Base-by-base conservation (phyloP, 192 early-diverging fungal genomes). In the Dimargaris cristalligena region DNA sequence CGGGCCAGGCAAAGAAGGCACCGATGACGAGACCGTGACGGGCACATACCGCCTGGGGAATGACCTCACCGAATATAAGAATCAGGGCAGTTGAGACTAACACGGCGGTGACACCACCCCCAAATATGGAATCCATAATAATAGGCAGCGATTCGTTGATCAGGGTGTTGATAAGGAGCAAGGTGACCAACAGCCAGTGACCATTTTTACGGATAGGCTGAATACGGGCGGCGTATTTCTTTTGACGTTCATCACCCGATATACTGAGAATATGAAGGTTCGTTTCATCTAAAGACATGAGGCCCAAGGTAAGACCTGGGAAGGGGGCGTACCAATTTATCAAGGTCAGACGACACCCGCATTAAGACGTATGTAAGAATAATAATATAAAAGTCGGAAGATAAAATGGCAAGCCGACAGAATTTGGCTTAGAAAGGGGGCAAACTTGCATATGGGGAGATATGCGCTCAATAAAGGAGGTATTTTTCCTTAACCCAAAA, bases 121-220 rank as follows among this genome's bases (percentile, higher is more conserved):
- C 83, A 31, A 82, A 74, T 2, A 90, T 75, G 16, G 78, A 78
- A 61, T 92, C 81, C 59, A 90, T 76, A 59, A 93, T 74, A 60
- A 93, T 88, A 4, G 90, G 90, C 60, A 93, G 73, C 13, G 88
- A 86, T 66, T 99, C 95, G 71, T 99, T 99, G 41, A 96, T 80
- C 34, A 99, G 74, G 1, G 92, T 92, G 71, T 99, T 99, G 14
- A 84, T 85, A 44, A 99, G 65, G 16, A 99, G 68, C 33, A 99
- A 67, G 13, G 93, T 94, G 0, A 94, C 91, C 29, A 99, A 71
- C 11, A 99, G 81, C 90, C 92, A 89, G 62, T 96, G 93, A 1
- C 81, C 83, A 67, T 91, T 84, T 71, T 85, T 88, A 33, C 92
- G 75, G 59, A 93, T 83, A 25, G 92, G 92, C 64, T 79, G 75